phyloP scores from a whole-genome alignment of 768 basidiomycete genomes.

The Piloderma croceum region DNA sequence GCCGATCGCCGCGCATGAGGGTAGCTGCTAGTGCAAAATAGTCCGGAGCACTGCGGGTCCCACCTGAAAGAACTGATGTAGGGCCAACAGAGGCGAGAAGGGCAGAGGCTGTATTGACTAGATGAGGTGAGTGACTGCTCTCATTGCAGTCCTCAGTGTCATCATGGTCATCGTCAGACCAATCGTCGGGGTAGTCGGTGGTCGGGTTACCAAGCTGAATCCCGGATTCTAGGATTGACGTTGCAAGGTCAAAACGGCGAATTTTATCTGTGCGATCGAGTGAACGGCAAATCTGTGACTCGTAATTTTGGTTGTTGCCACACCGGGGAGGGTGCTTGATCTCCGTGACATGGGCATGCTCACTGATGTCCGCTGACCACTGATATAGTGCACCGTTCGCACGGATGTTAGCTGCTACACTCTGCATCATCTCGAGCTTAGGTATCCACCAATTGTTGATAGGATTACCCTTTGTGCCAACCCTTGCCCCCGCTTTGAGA shows the following conservation, averaged over 20 bases:
- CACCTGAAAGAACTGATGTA: not conserved
- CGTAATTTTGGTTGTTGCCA: not conserved
- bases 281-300: not conserved
- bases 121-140: too few relatives aligned
- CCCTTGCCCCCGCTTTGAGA: conserved; percentile 1
- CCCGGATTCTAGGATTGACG: not conserved
- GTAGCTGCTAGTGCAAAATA: too few relatives aligned
- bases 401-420: conserved; percentile 1
- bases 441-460: conserved; percentile 6
- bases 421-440: conserved; percentile 8
- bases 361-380: conserved; percentile 5
- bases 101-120: not conserved
- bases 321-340: not conserved
- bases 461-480: not conserved
- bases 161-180: not conserved
- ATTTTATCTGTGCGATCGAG: not conserved
- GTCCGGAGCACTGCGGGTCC: not conserved
- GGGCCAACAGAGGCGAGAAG: not conserved
- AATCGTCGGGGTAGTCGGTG: too few relatives aligned
- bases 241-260: not conserved
- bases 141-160: too few relatives aligned
- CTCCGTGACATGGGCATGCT: not conserved
- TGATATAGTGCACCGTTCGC: conserved; percentile 1
- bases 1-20: not conserved
- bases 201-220: not conserved